These are phyloP conservation scores for Colletotrichum spaethianum DNA, from an alignment of 2,329 filamentous ascomycete species.

Conservation along the genomic window DNA sequence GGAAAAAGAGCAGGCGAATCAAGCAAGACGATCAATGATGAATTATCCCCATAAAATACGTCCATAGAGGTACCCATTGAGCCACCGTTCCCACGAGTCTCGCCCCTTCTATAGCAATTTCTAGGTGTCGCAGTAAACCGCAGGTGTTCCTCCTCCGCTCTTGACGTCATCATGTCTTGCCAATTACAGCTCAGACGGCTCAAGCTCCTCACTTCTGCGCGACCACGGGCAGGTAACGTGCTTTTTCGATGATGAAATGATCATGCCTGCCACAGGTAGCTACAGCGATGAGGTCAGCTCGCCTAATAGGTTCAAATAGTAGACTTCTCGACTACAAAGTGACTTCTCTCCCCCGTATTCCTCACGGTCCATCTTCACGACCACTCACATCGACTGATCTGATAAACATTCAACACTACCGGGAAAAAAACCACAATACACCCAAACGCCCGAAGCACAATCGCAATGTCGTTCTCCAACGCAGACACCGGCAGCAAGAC, in stretches of 20 bases:
- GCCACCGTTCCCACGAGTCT: constrained; percentile 14
- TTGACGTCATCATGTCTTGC: constrained; percentile 42
- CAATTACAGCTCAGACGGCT: constrained; percentile 11
- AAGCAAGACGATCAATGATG: constrained; percentile 37
- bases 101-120: constrained; percentile 9
- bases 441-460: neutral
- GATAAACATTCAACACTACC: neutral
- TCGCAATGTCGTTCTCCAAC: constrained; percentile 65
- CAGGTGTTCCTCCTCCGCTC: constrained; percentile 25
- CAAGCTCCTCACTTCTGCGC: constrained; percentile 23
- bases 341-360: neutral
- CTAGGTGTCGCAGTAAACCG: constrained; percentile 8
- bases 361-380: neutral
- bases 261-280: constrained; percentile 31
- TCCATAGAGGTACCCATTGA: constrained; percentile 18
- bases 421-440: neutral
- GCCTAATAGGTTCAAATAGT: constrained; percentile 31
- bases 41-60: constrained; percentile 34
- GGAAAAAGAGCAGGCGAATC: neutral
- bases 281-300: constrained; percentile 37
- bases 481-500: constrained; percentile 73
- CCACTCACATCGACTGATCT: neutral
- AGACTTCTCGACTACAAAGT: neutral
- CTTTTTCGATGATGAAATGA: constrained; percentile 39
- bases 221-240: constrained; percentile 12